phyloP scores from a whole-genome alignment of 1,139 yeast genomes.

The Pichia sp. region DNA sequence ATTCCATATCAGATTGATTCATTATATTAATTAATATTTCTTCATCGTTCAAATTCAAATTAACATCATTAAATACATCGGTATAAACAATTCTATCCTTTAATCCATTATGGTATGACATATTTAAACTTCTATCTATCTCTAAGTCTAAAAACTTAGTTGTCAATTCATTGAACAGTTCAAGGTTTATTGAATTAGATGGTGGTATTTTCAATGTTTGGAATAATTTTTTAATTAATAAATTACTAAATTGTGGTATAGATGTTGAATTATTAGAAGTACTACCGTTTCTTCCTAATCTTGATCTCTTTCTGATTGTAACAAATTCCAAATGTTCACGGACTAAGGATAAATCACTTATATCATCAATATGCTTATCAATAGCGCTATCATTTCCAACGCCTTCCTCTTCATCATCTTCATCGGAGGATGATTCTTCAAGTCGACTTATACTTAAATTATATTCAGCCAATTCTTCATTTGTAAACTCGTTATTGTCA shows the following conservation, averaged over 20 bases:
- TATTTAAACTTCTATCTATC: conserved; percentile 23
- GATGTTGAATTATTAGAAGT: background rate
- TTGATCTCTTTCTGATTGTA: conserved; percentile 3
- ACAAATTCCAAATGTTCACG: conserved; percentile 5
- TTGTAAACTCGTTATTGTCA: background rate
- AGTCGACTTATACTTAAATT: background rate
- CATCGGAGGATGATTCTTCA: background rate
- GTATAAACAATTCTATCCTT: conserved; percentile 7
- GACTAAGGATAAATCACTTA: conserved; percentile 12
- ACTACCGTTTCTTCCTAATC: background rate
- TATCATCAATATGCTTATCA: background rate
- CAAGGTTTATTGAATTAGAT: background rate
- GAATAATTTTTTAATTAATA: conserved; percentile 16
- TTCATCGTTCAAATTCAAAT: conserved; percentile 12
- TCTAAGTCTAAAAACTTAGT: conserved; percentile 34
- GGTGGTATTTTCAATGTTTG: conserved; percentile 15
- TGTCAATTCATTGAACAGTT: conserved; percentile 22
- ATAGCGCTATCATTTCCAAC: background rate
- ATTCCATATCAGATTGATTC: conserved; percentile 25
- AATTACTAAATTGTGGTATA: conserved; percentile 12
- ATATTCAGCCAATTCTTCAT: background rate
- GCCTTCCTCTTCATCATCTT: background rate
- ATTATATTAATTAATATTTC: conserved; percentile 19
- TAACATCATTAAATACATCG: conserved; percentile 1
- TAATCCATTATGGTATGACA: conserved; percentile 7